Percentiles rank a stretch among this genome's conserved stretches.
Conservation (phyloP, 306 rosid species). For the Nissolia schottii region DNA sequence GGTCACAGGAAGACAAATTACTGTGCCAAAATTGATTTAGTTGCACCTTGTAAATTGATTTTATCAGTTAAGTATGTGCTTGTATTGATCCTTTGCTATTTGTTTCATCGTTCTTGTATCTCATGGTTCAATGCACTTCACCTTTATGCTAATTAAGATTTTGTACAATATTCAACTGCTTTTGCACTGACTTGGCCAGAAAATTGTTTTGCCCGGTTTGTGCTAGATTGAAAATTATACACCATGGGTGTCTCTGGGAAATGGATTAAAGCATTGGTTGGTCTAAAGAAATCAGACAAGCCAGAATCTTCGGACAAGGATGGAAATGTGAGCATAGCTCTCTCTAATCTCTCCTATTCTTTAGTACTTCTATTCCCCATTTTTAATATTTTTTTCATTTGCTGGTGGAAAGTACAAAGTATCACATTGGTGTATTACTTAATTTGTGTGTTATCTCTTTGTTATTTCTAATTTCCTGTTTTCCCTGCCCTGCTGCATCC, state of each 20-base stretch:
- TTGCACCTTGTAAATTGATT: neutral
- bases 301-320: slow-evolving; percentile 58
- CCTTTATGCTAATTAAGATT: neutral
- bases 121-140: neutral
- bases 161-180: neutral
- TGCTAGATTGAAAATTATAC: slow-evolving; percentile 19
- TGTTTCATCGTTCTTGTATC: neutral
- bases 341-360: neutral
- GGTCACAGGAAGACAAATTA: neutral
- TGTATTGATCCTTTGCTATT: slow-evolving; percentile 9
- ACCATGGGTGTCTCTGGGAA: slow-evolving; percentile 88
- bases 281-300: slow-evolving; percentile 81
- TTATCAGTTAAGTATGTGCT: neutral
- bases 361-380: neutral
- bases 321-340: slow-evolving; percentile 47
- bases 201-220: slow-evolving; percentile 30
- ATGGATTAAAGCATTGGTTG: slow-evolving; percentile 88
- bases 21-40: neutral
- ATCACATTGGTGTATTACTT: neutral
- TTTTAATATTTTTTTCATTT: neutral
- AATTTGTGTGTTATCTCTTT: neutral
- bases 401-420: neutral
- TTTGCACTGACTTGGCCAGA: neutral
- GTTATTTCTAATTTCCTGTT: neutral
- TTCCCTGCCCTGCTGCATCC: neutral